Percentiles rank a stretch among this genome's conserved stretches.
These are phyloP conservation scores for Pyropia yezoensis DNA, from an alignment of 23 red algal species.

Conservation along the genomic window DNA sequence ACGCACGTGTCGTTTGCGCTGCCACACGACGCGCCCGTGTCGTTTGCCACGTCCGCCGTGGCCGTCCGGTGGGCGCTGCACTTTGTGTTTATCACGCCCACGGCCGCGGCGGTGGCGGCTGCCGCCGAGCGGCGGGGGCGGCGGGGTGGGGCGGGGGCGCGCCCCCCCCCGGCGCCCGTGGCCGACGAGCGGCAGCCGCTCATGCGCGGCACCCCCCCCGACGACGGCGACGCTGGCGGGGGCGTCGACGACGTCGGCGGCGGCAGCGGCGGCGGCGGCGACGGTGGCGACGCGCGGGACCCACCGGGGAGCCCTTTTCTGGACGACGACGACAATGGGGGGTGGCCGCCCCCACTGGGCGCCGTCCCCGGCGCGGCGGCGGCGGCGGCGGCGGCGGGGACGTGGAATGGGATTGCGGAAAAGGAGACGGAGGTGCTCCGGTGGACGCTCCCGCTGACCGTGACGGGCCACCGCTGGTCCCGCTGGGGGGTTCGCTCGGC, in stretches of 20 bases:
- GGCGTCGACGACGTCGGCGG: too few species aligned
- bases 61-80: conserved; percentile 52
- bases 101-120: neutral
- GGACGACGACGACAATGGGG: too few species aligned
- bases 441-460: conserved; percentile 45
- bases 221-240: too few species aligned
- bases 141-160: too few species aligned
- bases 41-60: conserved; percentile 55
- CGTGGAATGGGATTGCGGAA: conserved; percentile 30
- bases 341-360: too few species aligned
- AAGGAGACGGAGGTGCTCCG: conserved; percentile 37
- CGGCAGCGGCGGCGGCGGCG: too few species aligned
- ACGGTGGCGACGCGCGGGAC: too few species aligned
- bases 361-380: neutral
- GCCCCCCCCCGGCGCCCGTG: too few species aligned
- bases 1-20: conserved; percentile 61
- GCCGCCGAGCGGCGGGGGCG: neutral
- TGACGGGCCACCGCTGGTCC: conserved; percentile 31
- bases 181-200: too few species aligned
- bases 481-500: conserved; percentile 30
- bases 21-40: conserved; percentile 62
- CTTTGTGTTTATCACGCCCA: conserved; percentile 60
- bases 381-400: neutral
- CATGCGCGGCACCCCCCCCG: too few species aligned
- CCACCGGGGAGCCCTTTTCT: too few species aligned